A percentile compares a stretch with the other conserved stretches of the same genome.
Conservation (phyloP, 2,329 filamentous ascomycete genomes). For the Botrytis elliptica region DNA sequence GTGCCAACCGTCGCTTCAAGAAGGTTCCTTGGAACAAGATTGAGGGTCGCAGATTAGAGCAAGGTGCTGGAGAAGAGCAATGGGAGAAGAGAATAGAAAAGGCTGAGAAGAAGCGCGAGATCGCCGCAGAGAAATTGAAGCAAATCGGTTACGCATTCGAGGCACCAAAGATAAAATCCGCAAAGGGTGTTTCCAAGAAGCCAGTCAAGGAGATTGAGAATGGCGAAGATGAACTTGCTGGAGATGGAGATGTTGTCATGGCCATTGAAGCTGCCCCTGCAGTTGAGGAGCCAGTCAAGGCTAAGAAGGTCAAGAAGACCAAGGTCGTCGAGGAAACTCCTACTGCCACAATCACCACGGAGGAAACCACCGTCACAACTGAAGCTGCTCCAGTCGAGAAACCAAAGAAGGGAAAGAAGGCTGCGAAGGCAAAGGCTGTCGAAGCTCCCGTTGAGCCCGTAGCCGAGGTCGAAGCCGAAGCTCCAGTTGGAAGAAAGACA, state of each 20-base stretch:
- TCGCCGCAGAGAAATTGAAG: constrained; percentile 73
- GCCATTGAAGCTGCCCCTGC: constrained; percentile 39
- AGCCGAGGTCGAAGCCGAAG: neutral
- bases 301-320: constrained; percentile 31
- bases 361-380: constrained; percentile 38
- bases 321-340: constrained; percentile 26
- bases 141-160: constrained; percentile 82
- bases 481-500: constrained; percentile 1
- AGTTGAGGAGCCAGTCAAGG: constrained; percentile 20
- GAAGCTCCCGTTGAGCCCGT: neutral
- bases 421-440: constrained; percentile 1
- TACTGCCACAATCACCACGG: constrained; percentile 35
- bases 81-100: constrained; percentile 75
- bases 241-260: constrained; percentile 25
- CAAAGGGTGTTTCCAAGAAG: constrained; percentile 51
- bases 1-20: constrained; percentile 88
- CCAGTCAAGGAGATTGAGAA: constrained; percentile 26
- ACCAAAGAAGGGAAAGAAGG: constrained; percentile 40
- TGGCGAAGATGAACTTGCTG: constrained; percentile 28
- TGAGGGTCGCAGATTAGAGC: constrained; percentile 70
- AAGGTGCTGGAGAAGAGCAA: constrained; percentile 68
- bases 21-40: constrained; percentile 84
- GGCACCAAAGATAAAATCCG: constrained; percentile 67
- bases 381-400: constrained; percentile 41
- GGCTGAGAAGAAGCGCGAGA: constrained; percentile 68